These are phyloP conservation scores for Xylaria sp. DNA, from an alignment of 495 filamentous ascomycete species.

Conservation along the genomic window DNA sequence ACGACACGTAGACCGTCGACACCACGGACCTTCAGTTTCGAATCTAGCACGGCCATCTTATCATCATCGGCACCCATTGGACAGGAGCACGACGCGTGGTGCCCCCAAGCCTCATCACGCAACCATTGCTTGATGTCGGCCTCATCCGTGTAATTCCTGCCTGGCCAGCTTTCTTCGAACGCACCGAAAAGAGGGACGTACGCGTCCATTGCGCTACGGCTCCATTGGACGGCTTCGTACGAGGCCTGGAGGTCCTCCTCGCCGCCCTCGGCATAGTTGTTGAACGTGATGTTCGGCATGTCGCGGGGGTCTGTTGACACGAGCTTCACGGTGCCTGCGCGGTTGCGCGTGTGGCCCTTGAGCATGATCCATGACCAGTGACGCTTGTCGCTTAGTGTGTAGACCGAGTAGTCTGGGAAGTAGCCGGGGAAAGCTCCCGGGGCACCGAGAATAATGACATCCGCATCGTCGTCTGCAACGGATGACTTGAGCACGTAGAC, in stretches of 20 bases:
- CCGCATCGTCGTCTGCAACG: conserved; percentile 34
- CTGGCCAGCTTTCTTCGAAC: conserved; percentile 53
- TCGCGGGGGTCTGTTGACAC: conserved; percentile 51
- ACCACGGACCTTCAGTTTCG: conserved; percentile 56
- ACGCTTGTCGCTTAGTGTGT: conserved; percentile 29
- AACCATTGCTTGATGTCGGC: conserved; percentile 47
- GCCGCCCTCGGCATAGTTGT: conserved; percentile 42
- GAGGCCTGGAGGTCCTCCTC: conserved; percentile 50
- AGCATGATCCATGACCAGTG: conserved; percentile 49
- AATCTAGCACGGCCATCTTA: conserved; percentile 54
- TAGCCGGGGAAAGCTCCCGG: conserved; percentile 48
- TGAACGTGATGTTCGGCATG: conserved; percentile 51
- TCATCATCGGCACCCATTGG: conserved; percentile 57
- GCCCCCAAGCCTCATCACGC: conserved; percentile 55
- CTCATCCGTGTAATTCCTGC: conserved; percentile 41
- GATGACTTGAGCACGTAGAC: conserved; percentile 55
- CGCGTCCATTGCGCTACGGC: conserved; percentile 44
- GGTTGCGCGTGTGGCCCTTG: conserved; percentile 48
- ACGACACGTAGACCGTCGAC: conserved; percentile 57
- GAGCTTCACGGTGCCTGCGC: conserved; percentile 49
- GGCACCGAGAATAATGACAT: conserved; percentile 32
- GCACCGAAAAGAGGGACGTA: conserved; percentile 42
- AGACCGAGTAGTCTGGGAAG: conserved; percentile 27
- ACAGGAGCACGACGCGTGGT: conserved; percentile 57
- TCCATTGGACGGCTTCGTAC: conserved; percentile 50